Percentiles rank a stretch among this genome's conserved stretches.
phyloP scores from a whole-genome alignment of 108 stramenopile genomes.

The Fragilariopsis cylindrus region DNA sequence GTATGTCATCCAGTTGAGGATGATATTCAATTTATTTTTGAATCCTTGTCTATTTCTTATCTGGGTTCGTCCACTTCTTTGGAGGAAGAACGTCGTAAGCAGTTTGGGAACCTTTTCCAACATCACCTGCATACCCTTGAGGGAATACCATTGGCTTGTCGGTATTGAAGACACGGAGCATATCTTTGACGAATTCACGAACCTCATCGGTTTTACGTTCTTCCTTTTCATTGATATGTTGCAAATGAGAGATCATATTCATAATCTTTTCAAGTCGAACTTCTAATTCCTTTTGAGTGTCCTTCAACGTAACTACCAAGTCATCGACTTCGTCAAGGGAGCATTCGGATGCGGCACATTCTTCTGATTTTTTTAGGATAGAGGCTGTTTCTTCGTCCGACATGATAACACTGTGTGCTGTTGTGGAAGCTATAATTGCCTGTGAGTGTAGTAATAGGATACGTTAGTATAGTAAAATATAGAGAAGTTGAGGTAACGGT shows the following conservation, averaged over 20 bases:
- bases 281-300: conserved; percentile 54
- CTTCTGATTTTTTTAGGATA: conserved; percentile 53
- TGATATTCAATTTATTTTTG: no score
- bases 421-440: conserved; percentile 37
- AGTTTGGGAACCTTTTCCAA: conserved; percentile 68
- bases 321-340: conserved; percentile 73
- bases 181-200: conserved; percentile 67
- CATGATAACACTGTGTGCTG: conserved; percentile 58
- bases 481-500: background rate
- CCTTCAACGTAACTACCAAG: conserved; percentile 54
- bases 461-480: background rate
- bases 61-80: conserved; percentile 49
- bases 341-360: conserved; percentile 71
- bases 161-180: conserved; percentile 68
- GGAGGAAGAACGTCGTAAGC: conserved; percentile 81
- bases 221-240: conserved; percentile 62
- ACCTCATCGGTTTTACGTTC: conserved; percentile 69
- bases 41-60: background rate
- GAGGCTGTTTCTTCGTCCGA: conserved; percentile 56
- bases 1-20: no score
- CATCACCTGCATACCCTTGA: conserved; percentile 57
- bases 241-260: conserved; percentile 61
- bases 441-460: background rate
- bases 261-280: conserved; percentile 50
- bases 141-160: conserved; percentile 29